Evolutionary conservation across 2,329 filamentous ascomycete genomes (phyloP), one percentile per base, ranked within the genome.

Genomic region (Colletotrichum truncatum): DNA sequence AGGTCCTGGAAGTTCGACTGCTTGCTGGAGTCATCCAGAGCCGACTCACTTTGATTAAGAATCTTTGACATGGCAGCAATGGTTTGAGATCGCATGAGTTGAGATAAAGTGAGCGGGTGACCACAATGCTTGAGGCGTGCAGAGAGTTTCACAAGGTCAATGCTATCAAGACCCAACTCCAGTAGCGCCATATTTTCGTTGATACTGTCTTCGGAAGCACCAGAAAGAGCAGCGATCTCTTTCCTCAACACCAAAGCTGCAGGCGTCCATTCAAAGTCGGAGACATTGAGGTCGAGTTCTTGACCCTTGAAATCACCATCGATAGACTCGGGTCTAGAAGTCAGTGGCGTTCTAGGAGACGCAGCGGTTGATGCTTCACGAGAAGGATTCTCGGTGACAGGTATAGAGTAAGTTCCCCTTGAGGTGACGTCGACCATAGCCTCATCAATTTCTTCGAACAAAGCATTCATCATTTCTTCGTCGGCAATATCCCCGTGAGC

Each of bases 141-240:
- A 0, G 92, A 91, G 0, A 98, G 80, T 71, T 93, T 97, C 75
- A 98, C 95, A 2, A 91, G 87, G 76, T 98, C 94, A 63, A 98
- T 97, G 72, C 94, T 97, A 80, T 98, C 95, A 6, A 98, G 84
- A 0, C 94, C 94, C 30, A 98, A 84, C 70, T 95, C 89, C 38
- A 97, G 89, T 10, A 98, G 87, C 0, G 91, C 91, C 0, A 87
- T 88, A 6, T 81, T 77, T 54, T 87, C 85, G 2, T 78, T 75
- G 36, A 97, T 80, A 0, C 83, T 77, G 2, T 82, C 74, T 3
- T 77, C 73, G 0, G 85, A 73, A 0, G 89, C 73, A 0, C 83
- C 84, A 1, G 89, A 87, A 5, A 97, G 79, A 0, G 73, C 71
- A 1, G 91, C 86, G 43, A 97, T 84, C 70, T 91, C 89, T 4